Evolutionary conservation across 768 basidiomycete species (phyloP).

Genomic region (Mycena crocata): DNA sequence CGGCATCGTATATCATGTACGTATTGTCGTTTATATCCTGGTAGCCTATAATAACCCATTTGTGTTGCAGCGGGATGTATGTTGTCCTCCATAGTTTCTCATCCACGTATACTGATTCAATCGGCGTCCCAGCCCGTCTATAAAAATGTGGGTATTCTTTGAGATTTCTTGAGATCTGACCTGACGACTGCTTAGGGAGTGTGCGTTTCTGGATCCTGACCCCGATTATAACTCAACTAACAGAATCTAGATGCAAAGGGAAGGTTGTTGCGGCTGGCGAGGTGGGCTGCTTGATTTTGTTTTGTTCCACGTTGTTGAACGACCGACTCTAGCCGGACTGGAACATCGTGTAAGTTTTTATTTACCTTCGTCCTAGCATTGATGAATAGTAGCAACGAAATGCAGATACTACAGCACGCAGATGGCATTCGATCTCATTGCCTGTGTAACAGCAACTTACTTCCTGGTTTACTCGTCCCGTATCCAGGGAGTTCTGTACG

Average conservation of each 20-base stretch:
- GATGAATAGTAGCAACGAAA: background rate
- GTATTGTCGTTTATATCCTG: background rate
- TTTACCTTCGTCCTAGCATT: too few relatives aligned
- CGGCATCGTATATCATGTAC: slow-evolving; percentile 26
- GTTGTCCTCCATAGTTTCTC: background rate
- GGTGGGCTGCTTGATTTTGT: slow-evolving; percentile 1
- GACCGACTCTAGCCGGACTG: slow-evolving; percentile 30
- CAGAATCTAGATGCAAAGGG: slow-evolving; percentile 13
- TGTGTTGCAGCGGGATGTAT: slow-evolving; percentile 10
- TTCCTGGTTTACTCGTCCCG: slow-evolving; percentile 12
- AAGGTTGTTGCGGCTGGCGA: slow-evolving; percentile 10
- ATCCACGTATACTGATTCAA: background rate
- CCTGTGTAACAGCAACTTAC: slow-evolving; percentile 13
- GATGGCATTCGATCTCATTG: slow-evolving; percentile 22
- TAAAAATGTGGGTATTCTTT: background rate
- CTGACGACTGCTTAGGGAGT: slow-evolving; percentile 8
- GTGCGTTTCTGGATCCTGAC: background rate
- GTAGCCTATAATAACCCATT: background rate
- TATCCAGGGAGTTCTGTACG: slow-evolving; percentile 3
- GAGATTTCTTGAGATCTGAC: background rate
- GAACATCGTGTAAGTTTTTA: slow-evolving; percentile 19
- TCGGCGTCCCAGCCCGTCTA: slow-evolving; percentile 14
- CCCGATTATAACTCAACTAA: background rate
- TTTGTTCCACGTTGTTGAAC: background rate
- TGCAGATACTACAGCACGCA: slow-evolving; percentile 24